Evolutionary conservation across 2,329 filamentous ascomycete species (phyloP).

Genomic region (Penicillium sp.): DNA sequence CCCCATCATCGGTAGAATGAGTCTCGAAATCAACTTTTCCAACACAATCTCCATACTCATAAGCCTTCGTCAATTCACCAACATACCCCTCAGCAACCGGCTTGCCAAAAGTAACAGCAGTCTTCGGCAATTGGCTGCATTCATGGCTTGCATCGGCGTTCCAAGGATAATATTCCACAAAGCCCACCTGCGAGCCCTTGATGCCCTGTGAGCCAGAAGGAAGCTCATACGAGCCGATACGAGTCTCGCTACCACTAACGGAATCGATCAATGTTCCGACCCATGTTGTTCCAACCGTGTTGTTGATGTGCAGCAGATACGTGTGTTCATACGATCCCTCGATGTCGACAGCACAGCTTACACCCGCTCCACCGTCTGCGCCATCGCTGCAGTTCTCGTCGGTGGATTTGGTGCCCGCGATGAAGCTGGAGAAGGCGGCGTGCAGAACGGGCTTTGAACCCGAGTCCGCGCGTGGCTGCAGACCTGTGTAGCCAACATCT

Average conservation of each 20-base stretch:
- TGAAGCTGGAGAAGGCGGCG: constrained; percentile 37
- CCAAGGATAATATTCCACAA: constrained; percentile 34
- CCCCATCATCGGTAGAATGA: constrained; percentile 8
- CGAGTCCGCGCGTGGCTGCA: constrained; percentile 26
- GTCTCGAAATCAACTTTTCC: constrained; percentile 24
- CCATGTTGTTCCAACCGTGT: constrained; percentile 29
- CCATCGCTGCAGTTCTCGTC: constrained; percentile 30
- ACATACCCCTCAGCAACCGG: constrained; percentile 17
- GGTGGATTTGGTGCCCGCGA: constrained; percentile 21
- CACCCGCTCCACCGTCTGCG: constrained; percentile 31
- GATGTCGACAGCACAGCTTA: constrained; percentile 29
- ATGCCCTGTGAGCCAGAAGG: constrained; percentile 26
- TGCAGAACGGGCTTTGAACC: constrained; percentile 26
- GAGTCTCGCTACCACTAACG: constrained; percentile 18
- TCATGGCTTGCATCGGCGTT: constrained; percentile 17
- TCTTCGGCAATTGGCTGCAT: constrained; percentile 21
- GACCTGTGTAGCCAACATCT: constrained; percentile 31
- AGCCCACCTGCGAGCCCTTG: constrained; percentile 25
- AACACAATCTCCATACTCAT: constrained; percentile 33
- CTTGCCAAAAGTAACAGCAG: constrained; percentile 22
- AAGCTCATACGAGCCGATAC: constrained; percentile 31
- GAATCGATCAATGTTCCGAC: constrained; percentile 29
- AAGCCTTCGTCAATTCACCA: constrained; percentile 21
- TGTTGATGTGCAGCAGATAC: constrained; percentile 26
- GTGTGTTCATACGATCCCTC: constrained; percentile 18